These are phyloP conservation scores for Hylodesmum podocarpum DNA, from an alignment of 306 rosid genomes.

Conservation along the genomic window DNA sequence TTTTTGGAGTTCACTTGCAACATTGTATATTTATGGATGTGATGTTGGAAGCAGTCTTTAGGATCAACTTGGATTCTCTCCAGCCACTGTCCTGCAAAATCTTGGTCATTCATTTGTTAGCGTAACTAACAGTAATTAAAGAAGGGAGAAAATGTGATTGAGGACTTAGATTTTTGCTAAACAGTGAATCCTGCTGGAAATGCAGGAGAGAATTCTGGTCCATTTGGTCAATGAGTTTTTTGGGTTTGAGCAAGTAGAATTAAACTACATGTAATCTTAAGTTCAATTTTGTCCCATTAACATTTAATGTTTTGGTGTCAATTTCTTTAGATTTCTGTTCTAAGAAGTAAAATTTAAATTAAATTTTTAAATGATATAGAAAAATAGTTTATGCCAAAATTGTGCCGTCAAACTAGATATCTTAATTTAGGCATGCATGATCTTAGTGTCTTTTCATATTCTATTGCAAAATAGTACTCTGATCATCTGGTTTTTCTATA, in stretches of 20 bases:
- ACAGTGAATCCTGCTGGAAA: too few species aligned
- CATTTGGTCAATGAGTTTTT: neutral
- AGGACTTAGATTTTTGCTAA: too few species aligned
- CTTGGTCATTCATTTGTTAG: too few species aligned
- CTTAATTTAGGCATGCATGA: conserved; percentile 3
- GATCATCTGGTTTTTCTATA: neutral
- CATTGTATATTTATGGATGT: too few species aligned
- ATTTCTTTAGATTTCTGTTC: conserved; percentile 8
- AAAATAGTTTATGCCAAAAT: neutral
- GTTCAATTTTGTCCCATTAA: conserved; percentile 1
- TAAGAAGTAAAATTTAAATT: neutral
- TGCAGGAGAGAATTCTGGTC: too few species aligned
- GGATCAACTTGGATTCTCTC: neutral
- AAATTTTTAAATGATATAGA: neutral
- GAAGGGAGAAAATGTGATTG: too few species aligned
- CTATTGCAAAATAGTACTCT: conserved; percentile 9
- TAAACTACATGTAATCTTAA: neutral
- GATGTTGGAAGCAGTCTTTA: too few species aligned
- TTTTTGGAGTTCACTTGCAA: conserved; percentile 25
- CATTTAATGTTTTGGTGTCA: neutral
- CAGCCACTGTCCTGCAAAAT: too few species aligned
- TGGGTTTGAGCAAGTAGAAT: neutral
- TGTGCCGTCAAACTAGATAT: neutral
- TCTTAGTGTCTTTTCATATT: neutral
- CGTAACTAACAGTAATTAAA: too few species aligned